Base-by-base conservation (phyloP, 2,329 filamentous ascomycete genomes). In the Aspergillus vadensis region DNA sequence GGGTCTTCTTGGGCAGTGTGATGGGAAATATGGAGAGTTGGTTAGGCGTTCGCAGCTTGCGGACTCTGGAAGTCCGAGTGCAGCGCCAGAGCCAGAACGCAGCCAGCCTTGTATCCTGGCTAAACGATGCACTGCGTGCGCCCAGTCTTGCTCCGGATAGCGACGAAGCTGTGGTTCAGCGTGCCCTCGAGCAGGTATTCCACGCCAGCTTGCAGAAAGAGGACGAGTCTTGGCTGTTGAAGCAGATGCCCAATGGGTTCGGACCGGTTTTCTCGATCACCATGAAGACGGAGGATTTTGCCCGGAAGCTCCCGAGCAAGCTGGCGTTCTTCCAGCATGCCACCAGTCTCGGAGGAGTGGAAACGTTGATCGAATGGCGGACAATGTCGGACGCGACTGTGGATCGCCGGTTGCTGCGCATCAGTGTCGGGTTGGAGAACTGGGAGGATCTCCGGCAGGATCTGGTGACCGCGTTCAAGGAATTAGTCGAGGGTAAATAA, bases 311-410 rank as follows among this genome's bases (percentile, higher is more conserved):
- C 64, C 95, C 95, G 3, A 90, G 88, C 70, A 90, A 91, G 75
- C 78, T 98, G 73, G 74, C 82, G 2, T 83, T 97, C 48, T 98
- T 98, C 80, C 91, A 97, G 69, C 95, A 99, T 77, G 95, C 95
- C 5, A 99, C 95, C 2, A 96, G 91, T 75, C 78, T 98, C 27
- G 95, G 95, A 2, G 94, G 95, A 4, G 92, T 98, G 9, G 95
- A 98, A 84, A 95, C 91, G 71, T 78, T 98, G 80, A 93, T 99
- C 68, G 95, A 99, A 83, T 99, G 95, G 95, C 84, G 95, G 61
- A 86, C 90, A 51, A 95, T 99, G 91, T 89, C 88, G 61, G 95
- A 99, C 80, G 70, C 77, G 3, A 81, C 75, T 1, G 88, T 96
- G 41, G 91, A 96, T 72, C 85, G 82, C 71, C 82, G 85, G 60